Evolutionary conservation across 257 asterid genomes (phyloP), one percentile per base, ranked within the genome.

Genomic region (Scutellaria barbata): DNA sequence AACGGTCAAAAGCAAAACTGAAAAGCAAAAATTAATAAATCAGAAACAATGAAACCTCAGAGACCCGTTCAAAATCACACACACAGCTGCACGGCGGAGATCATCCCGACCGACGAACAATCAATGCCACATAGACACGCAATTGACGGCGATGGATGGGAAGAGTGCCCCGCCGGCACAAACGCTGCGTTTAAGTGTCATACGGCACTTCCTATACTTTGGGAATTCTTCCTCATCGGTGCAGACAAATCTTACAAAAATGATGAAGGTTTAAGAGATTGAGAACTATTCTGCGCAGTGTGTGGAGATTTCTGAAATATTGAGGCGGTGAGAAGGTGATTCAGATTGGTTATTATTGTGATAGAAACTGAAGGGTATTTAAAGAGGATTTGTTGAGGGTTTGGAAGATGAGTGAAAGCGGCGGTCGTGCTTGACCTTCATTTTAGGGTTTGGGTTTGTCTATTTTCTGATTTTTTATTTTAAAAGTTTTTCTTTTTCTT

Each of bases 171-270:
- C 66, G 71, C 60, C 66, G 76, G 66, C 70, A 64, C 65, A 39
- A 68, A 74, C 66, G 82, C 79, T 79, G 84, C 81, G 75, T 66
- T 87, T 82, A 67, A 61, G 88, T 81, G 91, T 89, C 96, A 84
- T 85, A 89, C 96, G 93, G 87, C 96, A 89, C 96, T 89, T 89
- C 96, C 93, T 88, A 88, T 88, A 60, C 89, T 68, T 75, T 80
- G 88, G 95, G 95, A 83, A 62, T 69, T 86, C 86, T 88, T 88
- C 95, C 82, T 88, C 95, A 88, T 70, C 5, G 88, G 86, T 3
- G 17, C 11, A 12, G 48, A 14, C 20, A 14, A 40, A 57, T 35
- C 1, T 5, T 45, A 54, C 12, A 59, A 40, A 1, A 5, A 4
- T 42, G 7, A 0, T 1, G 4, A 6, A 41, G 5, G 2, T 7